A percentile compares a stretch with the other conserved stretches of the same genome.
phyloP scores from a whole-genome alignment of 1,139 yeast genomes.

The Candida labiduridarum region DNA sequence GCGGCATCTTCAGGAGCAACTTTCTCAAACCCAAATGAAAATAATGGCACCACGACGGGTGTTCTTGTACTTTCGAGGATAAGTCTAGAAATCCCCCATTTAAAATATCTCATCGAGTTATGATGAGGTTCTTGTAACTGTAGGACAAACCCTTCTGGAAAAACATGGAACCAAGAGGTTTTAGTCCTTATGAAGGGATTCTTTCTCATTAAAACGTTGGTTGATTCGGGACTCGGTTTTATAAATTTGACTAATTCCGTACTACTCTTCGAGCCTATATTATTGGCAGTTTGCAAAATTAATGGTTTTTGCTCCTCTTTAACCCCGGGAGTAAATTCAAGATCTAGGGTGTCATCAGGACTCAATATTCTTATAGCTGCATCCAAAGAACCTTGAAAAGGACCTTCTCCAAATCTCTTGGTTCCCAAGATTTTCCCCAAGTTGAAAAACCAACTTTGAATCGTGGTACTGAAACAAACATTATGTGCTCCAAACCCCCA shows the following conservation, averaged over 20 bases:
- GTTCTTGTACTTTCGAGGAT: slow-evolving; percentile 79
- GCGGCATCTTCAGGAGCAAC: slow-evolving; percentile 80
- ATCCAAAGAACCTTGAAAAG: slow-evolving; percentile 88
- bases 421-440: slow-evolving; percentile 88
- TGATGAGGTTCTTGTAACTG: slow-evolving; percentile 79
- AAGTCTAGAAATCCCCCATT: slow-evolving; percentile 91
- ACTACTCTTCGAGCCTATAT: slow-evolving; percentile 12
- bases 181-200: slow-evolving; percentile 55
- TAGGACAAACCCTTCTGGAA: slow-evolving; percentile 93
- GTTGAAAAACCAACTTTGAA: slow-evolving; percentile 67
- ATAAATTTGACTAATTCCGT: slow-evolving; percentile 25
- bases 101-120: slow-evolving; percentile 89
- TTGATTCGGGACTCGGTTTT: slow-evolving; percentile 33
- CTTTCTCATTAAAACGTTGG: slow-evolving; percentile 38
- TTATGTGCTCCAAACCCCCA: slow-evolving; percentile 97
- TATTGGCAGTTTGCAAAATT: slow-evolving; percentile 35
- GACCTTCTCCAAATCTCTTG: slow-evolving; percentile 87
- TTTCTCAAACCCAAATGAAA: slow-evolving; percentile 82
- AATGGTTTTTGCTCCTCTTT: slow-evolving; percentile 30
- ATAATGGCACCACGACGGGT: slow-evolving; percentile 90
- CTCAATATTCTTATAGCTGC: slow-evolving; percentile 86
- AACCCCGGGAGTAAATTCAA: slow-evolving; percentile 46
- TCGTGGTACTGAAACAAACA: slow-evolving; percentile 70
- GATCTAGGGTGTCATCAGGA: slow-evolving; percentile 71
- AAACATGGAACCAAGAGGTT: slow-evolving; percentile 91